Evolutionary conservation across 306 rosid species (phyloP).

Genomic region (Astragalus glycyphyllos): DNA sequence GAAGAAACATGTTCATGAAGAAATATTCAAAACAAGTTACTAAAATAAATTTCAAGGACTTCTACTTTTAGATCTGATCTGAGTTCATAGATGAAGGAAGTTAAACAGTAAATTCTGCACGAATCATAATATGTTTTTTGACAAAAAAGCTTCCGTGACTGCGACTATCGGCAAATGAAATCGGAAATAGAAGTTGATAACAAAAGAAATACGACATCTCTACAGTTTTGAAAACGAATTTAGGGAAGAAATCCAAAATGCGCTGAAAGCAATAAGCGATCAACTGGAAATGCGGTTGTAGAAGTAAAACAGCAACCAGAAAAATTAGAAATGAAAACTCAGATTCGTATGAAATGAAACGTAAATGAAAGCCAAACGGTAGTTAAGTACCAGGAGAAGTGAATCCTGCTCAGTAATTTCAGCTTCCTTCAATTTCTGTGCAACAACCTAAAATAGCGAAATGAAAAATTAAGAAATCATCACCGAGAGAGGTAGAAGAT

Average conservation of each 20-base stretch:
- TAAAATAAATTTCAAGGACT: conserved; percentile 8
- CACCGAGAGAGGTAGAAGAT: conserved; percentile 26
- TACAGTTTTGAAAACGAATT: not conserved
- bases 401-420: conserved; percentile 96
- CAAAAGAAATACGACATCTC: not conserved
- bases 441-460: conserved; percentile 70
- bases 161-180: conserved; percentile 5
- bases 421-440: conserved; percentile 84
- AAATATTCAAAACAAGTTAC: not conserved
- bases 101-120: not conserved
- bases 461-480: conserved; percentile 12
- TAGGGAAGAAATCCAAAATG: conserved; percentile 31
- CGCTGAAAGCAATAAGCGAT: conserved; percentile 12
- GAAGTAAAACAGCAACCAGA: conserved; percentile 18
- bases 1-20: not conserved
- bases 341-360: conserved; percentile 21
- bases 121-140: too few species aligned
- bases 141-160: not conserved
- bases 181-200: conserved; percentile 7
- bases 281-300: conserved; percentile 31
- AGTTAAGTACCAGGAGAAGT: conserved; percentile 80
- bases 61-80: conserved; percentile 14
- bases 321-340: not conserved
- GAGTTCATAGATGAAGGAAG: not conserved
- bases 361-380: conserved; percentile 37